Conservation (phyloP, 2,329 filamentous ascomycete species). For the Monosporascus sp. region DNA sequence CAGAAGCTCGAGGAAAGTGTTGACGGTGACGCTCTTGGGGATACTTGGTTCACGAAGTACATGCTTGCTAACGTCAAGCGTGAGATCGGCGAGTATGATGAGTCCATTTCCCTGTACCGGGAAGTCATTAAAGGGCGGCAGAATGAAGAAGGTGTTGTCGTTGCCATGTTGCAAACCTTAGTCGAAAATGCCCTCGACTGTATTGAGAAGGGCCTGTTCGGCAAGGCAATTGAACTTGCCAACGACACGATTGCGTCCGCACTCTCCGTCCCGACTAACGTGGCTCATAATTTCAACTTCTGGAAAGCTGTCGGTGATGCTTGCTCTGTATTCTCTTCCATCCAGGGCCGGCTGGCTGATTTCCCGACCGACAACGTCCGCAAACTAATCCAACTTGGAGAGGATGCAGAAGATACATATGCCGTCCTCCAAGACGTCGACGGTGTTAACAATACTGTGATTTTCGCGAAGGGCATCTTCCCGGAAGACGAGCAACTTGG, state of each 20-base stretch:
- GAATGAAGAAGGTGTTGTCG: conserved; percentile 77
- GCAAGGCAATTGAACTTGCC: conserved; percentile 70
- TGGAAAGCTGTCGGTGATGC: conserved; percentile 93
- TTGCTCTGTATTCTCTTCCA: conserved; percentile 74
- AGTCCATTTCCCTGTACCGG: conserved; percentile 72
- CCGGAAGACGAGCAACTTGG: conserved; percentile 42
- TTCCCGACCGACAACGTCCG: conserved; percentile 58
- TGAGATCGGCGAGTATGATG: conserved; percentile 84
- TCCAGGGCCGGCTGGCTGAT: conserved; percentile 60
- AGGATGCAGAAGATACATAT: conserved; percentile 49
- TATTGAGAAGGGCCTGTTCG: conserved; percentile 79
- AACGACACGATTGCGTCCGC: conserved; percentile 65
- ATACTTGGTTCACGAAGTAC: conserved; percentile 93
- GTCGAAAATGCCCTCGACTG: conserved; percentile 75
- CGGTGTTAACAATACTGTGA: conserved; percentile 43
- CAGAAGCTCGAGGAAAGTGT: conserved; percentile 64
- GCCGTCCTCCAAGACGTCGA: conserved; percentile 66
- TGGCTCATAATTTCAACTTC: conserved; percentile 77
- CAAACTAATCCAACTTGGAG: conserved; percentile 50
- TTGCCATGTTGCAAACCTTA: conserved; percentile 83
- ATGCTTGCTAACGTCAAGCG: conserved; percentile 94
- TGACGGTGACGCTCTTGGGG: conserved; percentile 50
- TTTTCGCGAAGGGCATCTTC: conserved; percentile 39
- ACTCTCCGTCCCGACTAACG: conserved; percentile 51
- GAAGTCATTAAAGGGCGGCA: conserved; percentile 64